phyloP scores from a whole-genome alignment of 805 yeast genomes.

The Yamadazyma paraphyllophila region DNA sequence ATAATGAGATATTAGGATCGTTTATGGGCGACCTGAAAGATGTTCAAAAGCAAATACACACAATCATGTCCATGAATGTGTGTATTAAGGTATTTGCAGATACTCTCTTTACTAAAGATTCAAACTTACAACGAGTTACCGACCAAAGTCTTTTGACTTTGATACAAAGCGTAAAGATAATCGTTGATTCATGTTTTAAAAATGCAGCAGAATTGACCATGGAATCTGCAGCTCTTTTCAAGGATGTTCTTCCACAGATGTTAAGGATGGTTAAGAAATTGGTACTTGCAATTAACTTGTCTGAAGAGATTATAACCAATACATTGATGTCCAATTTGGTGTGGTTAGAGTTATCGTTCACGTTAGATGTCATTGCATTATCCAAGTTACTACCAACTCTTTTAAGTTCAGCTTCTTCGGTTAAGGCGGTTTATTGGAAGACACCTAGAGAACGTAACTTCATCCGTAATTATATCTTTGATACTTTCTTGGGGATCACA shows the following conservation, averaged over 20 bases:
- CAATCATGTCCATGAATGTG: neutral
- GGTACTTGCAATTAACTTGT: neutral
- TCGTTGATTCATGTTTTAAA: neutral
- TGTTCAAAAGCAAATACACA: neutral
- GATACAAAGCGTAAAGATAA: neutral
- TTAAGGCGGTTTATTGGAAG: slow-evolving; percentile 5
- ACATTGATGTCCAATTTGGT: slow-evolving; percentile 1
- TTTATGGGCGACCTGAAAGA: neutral
- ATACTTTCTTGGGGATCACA: neutral
- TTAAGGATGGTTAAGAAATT: neutral
- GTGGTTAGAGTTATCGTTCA: slow-evolving; percentile 1
- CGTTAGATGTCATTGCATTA: neutral
- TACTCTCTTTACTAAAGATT: neutral
- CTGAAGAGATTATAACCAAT: slow-evolving; percentile 2
- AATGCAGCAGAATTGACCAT: neutral
- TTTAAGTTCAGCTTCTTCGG: neutral
- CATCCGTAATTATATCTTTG: slow-evolving; percentile 5
- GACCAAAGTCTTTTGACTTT: neutral
- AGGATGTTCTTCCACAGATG: neutral
- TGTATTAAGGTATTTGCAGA: neutral
- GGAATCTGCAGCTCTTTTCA: neutral
- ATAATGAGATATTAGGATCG: neutral
- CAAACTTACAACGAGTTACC: neutral
- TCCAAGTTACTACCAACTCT: neutral
- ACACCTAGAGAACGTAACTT: slow-evolving; percentile 9